Evolutionary conservation across 2,329 filamentous ascomycete genomes (phyloP).

Genomic region (Nothophoma quercina): DNA sequence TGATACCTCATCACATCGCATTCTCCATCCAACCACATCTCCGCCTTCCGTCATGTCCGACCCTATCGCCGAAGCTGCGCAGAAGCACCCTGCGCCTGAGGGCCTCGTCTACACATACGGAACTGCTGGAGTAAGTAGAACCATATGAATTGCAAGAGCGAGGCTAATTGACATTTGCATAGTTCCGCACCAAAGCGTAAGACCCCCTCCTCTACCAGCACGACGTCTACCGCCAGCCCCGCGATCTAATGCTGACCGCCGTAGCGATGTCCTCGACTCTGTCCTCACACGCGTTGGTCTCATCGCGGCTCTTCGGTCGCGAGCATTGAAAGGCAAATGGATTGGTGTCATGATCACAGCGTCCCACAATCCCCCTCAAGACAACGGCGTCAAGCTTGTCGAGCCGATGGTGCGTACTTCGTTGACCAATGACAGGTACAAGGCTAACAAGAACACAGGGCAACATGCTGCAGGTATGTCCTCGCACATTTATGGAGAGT

Average conservation of each 20-base stretch:
- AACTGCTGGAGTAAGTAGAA: constrained; percentile 58
- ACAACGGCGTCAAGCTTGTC: constrained; percentile 80
- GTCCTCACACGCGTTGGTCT: constrained; percentile 93
- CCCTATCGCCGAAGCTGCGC: constrained; percentile 40
- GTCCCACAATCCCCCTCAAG: constrained; percentile 69
- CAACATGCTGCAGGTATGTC: constrained; percentile 78
- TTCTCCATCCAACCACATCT: neutral
- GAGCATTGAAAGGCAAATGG: constrained; percentile 86
- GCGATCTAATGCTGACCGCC: constrained; percentile 43
- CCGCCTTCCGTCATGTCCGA: constrained; percentile 36
- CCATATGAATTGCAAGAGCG: neutral
- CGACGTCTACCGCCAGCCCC: neutral
- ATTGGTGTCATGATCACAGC: constrained; percentile 85
- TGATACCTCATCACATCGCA: neutral
- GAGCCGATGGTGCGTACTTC: constrained; percentile 78
- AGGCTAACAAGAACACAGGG: constrained; percentile 60
- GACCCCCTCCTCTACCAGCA: constrained; percentile 32
- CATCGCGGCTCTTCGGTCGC: constrained; percentile 85
- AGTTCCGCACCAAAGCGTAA: constrained; percentile 77
- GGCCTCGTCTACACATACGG: constrained; percentile 50
- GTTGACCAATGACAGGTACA: neutral
- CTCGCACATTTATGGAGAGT: neutral
- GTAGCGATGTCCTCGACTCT: constrained; percentile 81
- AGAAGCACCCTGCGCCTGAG: constrained; percentile 49
- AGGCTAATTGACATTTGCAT: constrained; percentile 19